Percentiles rank a stretch among this genome's conserved stretches.
Evolutionary conservation across 352 stramenopile species (phyloP).

Genomic region (Globisporangium perplexum): DNA sequence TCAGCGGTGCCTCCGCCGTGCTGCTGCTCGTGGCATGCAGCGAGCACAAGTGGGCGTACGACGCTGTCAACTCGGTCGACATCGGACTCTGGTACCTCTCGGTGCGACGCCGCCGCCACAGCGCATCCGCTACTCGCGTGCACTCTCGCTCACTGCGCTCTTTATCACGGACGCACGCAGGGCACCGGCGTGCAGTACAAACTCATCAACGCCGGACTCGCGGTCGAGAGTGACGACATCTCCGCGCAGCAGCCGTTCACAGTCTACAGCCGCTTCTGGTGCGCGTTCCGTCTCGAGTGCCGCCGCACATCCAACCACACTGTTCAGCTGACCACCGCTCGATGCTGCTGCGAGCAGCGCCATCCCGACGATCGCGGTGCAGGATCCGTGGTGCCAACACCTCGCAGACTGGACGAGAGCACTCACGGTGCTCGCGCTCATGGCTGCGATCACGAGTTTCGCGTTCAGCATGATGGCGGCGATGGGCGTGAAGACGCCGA

Average conservation of each 20-base stretch:
- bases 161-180: slow-evolving; percentile 20
- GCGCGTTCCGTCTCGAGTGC: neutral
- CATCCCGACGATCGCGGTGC: slow-evolving; percentile 25
- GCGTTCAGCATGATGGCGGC: slow-evolving; percentile 43
- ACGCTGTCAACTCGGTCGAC: slow-evolving; percentile 67
- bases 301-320: neutral
- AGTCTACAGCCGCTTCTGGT: slow-evolving; percentile 39
- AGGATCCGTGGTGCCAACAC: slow-evolving; percentile 63
- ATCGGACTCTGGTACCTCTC: slow-evolving; percentile 66
- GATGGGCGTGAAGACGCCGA: slow-evolving; percentile 55
- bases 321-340: neutral
- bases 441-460: slow-evolving; percentile 53
- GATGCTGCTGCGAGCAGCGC: slow-evolving; percentile 15
- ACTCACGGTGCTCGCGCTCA: slow-evolving; percentile 45
- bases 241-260: slow-evolving; percentile 18
- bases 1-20: slow-evolving; percentile 39
- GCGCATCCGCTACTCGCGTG: too few relatives aligned
- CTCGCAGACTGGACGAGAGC: slow-evolving; percentile 36
- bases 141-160: too few relatives aligned
- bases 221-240: slow-evolving; percentile 23
- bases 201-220: slow-evolving; percentile 65
- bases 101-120: slow-evolving; percentile 15
- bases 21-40: slow-evolving; percentile 43
- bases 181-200: slow-evolving; percentile 75
- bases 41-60: slow-evolving; percentile 48